Evolutionary conservation across 306 rosid genomes (phyloP).

Genomic region (Senna siamea): DNA sequence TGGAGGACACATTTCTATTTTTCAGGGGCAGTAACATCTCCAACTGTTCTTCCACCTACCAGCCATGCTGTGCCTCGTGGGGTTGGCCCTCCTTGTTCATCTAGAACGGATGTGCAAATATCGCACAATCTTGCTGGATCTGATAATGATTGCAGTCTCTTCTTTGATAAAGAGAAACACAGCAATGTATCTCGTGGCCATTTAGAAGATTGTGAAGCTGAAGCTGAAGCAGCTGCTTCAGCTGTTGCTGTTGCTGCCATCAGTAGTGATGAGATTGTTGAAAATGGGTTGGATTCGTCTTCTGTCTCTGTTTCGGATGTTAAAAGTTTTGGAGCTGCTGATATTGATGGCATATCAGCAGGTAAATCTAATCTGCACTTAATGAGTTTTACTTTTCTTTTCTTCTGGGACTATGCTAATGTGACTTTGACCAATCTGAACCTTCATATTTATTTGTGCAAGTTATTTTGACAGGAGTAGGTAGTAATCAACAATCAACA

Average conservation of each 20-base stretch:
- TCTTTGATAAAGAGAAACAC: constrained; percentile 77
- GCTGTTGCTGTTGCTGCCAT: constrained; percentile 98
- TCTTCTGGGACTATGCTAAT: constrained; percentile 17
- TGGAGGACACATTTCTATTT: constrained; percentile 21
- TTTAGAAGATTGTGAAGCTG: constrained; percentile 84
- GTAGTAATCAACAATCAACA: constrained; percentile 62
- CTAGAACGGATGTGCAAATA: constrained; percentile 68
- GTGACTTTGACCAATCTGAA: neutral
- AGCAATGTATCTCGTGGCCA: constrained; percentile 58
- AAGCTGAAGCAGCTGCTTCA: constrained; percentile 98
- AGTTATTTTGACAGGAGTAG: constrained; percentile 57
- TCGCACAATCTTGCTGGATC: constrained; percentile 63
- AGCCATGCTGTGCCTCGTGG: constrained; percentile 64
- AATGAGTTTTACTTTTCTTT: neutral
- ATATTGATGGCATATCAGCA: constrained; percentile 64
- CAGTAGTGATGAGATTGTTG: constrained; percentile 79
- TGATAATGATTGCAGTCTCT: constrained; percentile 67
- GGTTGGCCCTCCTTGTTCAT: constrained; percentile 68
- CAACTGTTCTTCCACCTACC: constrained; percentile 75
- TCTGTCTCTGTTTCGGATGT: constrained; percentile 67
- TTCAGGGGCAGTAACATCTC: constrained; percentile 96
- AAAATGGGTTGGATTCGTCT: constrained; percentile 63
- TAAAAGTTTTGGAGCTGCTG: constrained; percentile 57
- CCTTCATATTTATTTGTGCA: constrained; percentile 6
- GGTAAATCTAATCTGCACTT: constrained; percentile 42